Evolutionary conservation across 129 eudicot genomes (phyloP).

Genomic region (Arctium lappa): DNA sequence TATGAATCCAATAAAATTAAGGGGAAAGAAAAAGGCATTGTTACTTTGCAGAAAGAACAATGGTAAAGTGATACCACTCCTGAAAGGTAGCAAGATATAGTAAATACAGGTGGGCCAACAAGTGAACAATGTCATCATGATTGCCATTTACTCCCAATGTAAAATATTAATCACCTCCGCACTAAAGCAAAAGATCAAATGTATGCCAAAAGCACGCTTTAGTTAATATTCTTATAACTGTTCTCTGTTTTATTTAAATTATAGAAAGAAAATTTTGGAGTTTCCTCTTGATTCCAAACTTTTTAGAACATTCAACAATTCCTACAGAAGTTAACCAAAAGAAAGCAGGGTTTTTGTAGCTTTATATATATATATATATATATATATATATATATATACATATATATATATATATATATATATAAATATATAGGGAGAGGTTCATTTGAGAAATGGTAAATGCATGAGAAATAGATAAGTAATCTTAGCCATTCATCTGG

Average conservation of each 20-base stretch:
- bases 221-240: background rate
- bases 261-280: background rate
- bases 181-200: background rate
- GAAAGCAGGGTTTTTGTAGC: background rate
- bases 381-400: too few relatives aligned
- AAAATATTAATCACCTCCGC: constrained; percentile 2
- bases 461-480: too few relatives aligned
- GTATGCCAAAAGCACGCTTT: background rate
- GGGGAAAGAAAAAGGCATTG: background rate
- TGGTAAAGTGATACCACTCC: constrained; percentile 1
- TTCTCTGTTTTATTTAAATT: background rate
- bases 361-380: too few relatives aligned
- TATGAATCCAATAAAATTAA: background rate
- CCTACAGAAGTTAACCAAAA: background rate
- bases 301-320: background rate
- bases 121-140: background rate
- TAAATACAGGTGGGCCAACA: background rate
- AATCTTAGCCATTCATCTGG: too few relatives aligned
- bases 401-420: too few relatives aligned
- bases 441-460: too few relatives aligned
- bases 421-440: too few relatives aligned
- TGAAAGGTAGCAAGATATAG: background rate
- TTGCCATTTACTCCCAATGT: background rate
- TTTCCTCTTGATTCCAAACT: background rate
- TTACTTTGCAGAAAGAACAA: background rate